These are phyloP conservation scores for Geranomyces michiganensis DNA, from an alignment of 192 early-diverging fungal species.

Conservation along the genomic window DNA sequence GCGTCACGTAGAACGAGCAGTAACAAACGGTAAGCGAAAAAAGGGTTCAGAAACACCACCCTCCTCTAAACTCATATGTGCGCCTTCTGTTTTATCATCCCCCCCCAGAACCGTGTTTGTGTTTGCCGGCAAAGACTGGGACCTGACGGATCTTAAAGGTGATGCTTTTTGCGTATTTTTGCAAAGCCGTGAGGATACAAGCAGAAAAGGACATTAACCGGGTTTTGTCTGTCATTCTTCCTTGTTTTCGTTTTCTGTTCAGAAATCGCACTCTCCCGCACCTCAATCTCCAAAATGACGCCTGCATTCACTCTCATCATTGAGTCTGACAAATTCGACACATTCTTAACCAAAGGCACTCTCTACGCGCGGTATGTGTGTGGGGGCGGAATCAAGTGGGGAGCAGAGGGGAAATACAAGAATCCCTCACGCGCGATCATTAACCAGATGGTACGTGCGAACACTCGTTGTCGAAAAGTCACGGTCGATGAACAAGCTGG, in stretches of 20 bases:
- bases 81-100: neutral
- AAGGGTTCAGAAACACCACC: neutral
- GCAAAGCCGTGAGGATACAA: neutral
- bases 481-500: conserved; percentile 19
- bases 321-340: conserved; percentile 36
- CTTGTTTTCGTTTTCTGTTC: neutral
- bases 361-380: conserved; percentile 23
- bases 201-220: neutral
- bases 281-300: conserved; percentile 19
- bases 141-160: conserved; percentile 38
- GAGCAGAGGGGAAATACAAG: neutral
- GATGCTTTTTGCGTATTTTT: too few species aligned
- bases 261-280: conserved; percentile 14
- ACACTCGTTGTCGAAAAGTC: conserved; percentile 28
- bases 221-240: too few species aligned
- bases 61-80: too few species aligned
- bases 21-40: neutral
- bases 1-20: neutral
- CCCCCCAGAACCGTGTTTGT: neutral
- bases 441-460: conserved; percentile 28
- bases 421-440: neutral
- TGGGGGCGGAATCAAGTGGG: neutral
- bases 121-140: conserved; percentile 38
- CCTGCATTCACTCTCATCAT: conserved; percentile 37
- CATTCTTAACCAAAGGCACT: conserved; percentile 35